phyloP scores from a whole-genome alignment of 2,329 filamentous ascomycete species.

The Nemania sp. region DNA sequence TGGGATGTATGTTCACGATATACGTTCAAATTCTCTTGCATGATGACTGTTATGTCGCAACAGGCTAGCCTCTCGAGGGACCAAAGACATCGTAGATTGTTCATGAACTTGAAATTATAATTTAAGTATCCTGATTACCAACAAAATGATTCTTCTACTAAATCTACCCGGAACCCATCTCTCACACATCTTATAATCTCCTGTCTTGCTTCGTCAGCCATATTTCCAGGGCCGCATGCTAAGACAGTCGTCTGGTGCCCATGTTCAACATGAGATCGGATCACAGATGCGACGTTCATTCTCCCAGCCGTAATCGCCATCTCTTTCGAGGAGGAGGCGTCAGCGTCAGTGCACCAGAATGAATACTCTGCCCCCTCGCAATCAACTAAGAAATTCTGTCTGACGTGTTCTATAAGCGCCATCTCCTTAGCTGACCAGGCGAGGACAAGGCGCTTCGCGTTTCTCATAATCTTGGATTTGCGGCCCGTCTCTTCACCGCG shows the following conservation, averaged over 20 bases:
- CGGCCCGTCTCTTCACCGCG: not conserved
- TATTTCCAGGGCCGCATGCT: conserved; percentile 32
- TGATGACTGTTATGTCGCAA: too few species aligned
- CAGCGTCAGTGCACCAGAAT: conserved; percentile 25
- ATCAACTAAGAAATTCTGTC: conserved; percentile 23
- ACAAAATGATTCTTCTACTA: conserved; percentile 34
- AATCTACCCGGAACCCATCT: conserved; percentile 25
- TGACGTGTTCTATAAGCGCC: conserved; percentile 31
- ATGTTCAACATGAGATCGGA: conserved; percentile 20
- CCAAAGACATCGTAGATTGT: too few species aligned
- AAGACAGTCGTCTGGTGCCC: conserved; percentile 33
- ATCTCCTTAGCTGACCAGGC: conserved; percentile 33
- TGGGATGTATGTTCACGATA: too few species aligned
- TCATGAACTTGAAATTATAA: not conserved
- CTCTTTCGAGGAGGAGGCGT: not conserved
- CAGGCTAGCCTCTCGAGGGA: too few species aligned
- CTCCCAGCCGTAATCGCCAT: conserved; percentile 22
- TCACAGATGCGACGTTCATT: conserved; percentile 27
- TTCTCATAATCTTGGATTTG: conserved; percentile 21
- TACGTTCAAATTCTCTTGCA: too few species aligned
- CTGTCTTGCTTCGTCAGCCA: conserved; percentile 34
- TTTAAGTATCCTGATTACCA: conserved; percentile 22
- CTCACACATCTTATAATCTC: conserved; percentile 28
- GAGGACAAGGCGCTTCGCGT: conserved; percentile 29
- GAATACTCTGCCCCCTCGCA: conserved; percentile 18